Conservation (phyloP, 495 filamentous ascomycete species). For the Tuber aestivum region DNA sequence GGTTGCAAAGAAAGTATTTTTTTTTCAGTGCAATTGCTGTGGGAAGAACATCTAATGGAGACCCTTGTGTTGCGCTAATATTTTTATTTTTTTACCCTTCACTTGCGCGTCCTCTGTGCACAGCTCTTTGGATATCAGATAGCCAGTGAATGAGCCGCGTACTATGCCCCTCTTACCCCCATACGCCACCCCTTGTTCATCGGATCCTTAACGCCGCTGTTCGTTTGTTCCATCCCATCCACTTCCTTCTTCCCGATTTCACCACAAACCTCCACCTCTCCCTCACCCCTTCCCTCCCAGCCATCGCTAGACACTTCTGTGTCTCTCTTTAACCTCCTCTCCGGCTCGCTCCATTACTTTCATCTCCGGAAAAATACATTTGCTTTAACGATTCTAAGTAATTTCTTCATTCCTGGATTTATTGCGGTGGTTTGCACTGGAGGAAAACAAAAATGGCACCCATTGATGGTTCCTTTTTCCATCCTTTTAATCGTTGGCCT, state of each 20-base stretch:
- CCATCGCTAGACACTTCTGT: not conserved
- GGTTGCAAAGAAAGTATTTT: slow-evolving; percentile 2
- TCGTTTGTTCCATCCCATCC: not conserved
- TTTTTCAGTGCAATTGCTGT: not conserved
- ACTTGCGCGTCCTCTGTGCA: not conserved
- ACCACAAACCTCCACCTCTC: not conserved
- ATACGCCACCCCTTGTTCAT: not conserved
- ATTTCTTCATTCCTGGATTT: not conserved
- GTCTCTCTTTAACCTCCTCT: not conserved
- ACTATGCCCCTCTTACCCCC: slow-evolving; percentile 6
- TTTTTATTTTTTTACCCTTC: slow-evolving; percentile 11
- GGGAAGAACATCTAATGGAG: slow-evolving; percentile 7
- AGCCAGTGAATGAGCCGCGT: slow-evolving; percentile 4
- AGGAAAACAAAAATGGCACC: slow-evolving; percentile 22
- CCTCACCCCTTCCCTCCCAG: not conserved
- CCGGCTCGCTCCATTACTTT: not conserved
- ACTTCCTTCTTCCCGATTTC: not conserved
- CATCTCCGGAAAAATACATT: not conserved
- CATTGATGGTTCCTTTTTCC: slow-evolving; percentile 31
- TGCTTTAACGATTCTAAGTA: not conserved
- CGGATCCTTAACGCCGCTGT: not conserved
- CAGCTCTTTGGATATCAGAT: not conserved
- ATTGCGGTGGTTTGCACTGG: not conserved
- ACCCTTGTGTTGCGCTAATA: slow-evolving; percentile 1
- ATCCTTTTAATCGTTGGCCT: slow-evolving; percentile 39